Percentiles rank a stretch among this genome's conserved stretches.
Conservation (phyloP, 2,329 filamentous ascomycete species). For the Domatiomyces catenatus region DNA sequence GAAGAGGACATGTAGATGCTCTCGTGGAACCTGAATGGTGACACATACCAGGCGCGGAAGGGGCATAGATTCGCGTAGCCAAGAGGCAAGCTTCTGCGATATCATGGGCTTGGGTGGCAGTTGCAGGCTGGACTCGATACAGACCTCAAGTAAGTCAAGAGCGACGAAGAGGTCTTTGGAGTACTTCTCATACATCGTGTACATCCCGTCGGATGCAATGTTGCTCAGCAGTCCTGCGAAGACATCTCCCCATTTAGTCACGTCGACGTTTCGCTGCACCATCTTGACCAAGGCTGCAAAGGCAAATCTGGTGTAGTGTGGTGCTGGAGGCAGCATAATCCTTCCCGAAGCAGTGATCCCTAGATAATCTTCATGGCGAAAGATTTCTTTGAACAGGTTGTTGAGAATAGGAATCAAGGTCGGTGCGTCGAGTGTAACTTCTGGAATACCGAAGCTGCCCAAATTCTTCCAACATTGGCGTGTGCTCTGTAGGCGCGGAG, state of each 20-base stretch:
- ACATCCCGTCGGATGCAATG: constrained; percentile 9
- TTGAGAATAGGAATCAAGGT: not conserved
- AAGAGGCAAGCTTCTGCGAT: not conserved
- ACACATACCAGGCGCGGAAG: constrained; percentile 9
- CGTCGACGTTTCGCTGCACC: constrained; percentile 14
- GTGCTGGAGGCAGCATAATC: constrained; percentile 3
- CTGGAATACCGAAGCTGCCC: constrained; percentile 9
- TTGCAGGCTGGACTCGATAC: constrained; percentile 2
- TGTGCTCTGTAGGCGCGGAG: constrained; percentile 14
- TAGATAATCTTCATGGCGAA: constrained; percentile 30
- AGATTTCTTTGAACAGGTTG: not conserved
- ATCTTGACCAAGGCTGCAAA: constrained; percentile 17
- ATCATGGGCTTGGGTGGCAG: not conserved
- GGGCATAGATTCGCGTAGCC: constrained; percentile 10
- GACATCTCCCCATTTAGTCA: constrained; percentile 8
- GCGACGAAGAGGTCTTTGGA: constrained; percentile 20
- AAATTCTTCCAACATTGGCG: constrained; percentile 8
- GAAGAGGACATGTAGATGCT: constrained; percentile 5
- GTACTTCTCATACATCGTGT: constrained; percentile 14
- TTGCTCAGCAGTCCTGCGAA: constrained; percentile 4
- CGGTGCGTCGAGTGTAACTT: constrained; percentile 2
- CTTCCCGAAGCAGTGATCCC: constrained; percentile 27
- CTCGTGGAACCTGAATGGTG: constrained; percentile 11
- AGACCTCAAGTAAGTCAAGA: constrained; percentile 17
- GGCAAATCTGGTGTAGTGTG: constrained; percentile 17